Evolutionary conservation across 768 basidiomycete genomes (phyloP).

Genomic region (Russula brevipes): DNA sequence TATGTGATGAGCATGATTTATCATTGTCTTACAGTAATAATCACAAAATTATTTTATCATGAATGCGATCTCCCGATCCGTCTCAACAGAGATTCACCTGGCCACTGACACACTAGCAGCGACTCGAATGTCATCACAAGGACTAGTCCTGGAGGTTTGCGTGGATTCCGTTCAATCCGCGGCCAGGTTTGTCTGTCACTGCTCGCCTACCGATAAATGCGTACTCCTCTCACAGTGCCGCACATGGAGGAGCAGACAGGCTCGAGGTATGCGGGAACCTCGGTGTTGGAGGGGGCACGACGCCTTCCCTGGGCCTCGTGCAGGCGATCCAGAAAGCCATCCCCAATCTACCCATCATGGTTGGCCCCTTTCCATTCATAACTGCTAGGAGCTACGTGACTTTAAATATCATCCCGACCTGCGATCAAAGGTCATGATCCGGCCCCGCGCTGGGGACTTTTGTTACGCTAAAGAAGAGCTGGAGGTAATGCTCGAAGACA

Average conservation of each 20-base stretch:
- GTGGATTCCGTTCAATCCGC: slow-evolving; percentile 21
- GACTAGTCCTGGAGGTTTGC: slow-evolving; percentile 16
- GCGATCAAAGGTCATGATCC: slow-evolving; percentile 53
- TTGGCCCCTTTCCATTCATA: slow-evolving; percentile 29
- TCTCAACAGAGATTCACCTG: too few species aligned
- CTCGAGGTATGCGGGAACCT: slow-evolving; percentile 74
- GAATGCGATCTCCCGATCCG: too few species aligned
- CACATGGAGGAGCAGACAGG: slow-evolving; percentile 65
- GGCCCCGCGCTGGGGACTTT: slow-evolving; percentile 54
- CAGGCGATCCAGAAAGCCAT: slow-evolving; percentile 48
- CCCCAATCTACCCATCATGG: slow-evolving; percentile 62
- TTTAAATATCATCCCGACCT: neutral
- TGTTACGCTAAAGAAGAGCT: slow-evolving; percentile 63
- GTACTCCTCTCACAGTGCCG: slow-evolving; percentile 43
- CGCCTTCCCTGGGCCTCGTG: slow-evolving; percentile 73
- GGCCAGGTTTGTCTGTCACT: slow-evolving; percentile 5
- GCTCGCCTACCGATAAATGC: neutral
- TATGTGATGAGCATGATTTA: too few species aligned
- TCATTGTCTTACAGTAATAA: too few species aligned
- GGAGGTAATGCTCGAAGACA: slow-evolving; percentile 70
- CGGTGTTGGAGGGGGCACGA: slow-evolving; percentile 71
- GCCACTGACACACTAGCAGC: too few species aligned
- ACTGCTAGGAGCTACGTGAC: neutral
- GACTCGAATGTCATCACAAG: neutral
- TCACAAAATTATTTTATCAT: too few species aligned